phyloP scores from a whole-genome alignment of 805 yeast species.

The Candida vartiovaarae region DNA sequence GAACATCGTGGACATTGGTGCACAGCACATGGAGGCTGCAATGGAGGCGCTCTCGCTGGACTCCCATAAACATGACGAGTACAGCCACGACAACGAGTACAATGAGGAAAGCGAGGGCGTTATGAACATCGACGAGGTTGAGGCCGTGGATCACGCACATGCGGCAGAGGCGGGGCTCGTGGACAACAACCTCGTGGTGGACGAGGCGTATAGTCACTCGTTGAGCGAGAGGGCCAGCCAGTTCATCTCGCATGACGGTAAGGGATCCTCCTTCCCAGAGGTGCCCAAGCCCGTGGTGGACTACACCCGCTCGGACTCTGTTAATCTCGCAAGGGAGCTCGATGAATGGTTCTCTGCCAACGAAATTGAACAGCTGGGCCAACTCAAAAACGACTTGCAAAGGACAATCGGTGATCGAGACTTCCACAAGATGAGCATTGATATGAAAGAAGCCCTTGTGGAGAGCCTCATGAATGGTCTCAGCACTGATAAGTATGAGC shows the following conservation, averaged over 20 bases:
- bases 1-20: constrained; percentile 26
- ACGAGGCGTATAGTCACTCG: constrained; percentile 27
- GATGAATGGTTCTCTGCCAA: constrained; percentile 39
- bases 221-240: constrained; percentile 31
- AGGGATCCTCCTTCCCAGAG: constrained; percentile 19
- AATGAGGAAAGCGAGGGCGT: constrained; percentile 9
- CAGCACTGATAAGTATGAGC: background rate
- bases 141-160: constrained; percentile 15
- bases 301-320: constrained; percentile 34
- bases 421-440: constrained; percentile 10
- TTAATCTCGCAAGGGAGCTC: constrained; percentile 33
- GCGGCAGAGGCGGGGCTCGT: constrained; percentile 23
- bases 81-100: constrained; percentile 1
- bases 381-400: constrained; percentile 1
- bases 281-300: constrained; percentile 35
- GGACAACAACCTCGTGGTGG: constrained; percentile 24
- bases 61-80: background rate
- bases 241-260: constrained; percentile 11
- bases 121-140: constrained; percentile 41
- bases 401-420: background rate
- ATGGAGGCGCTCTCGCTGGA: constrained; percentile 1
- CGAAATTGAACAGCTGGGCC: constrained; percentile 17
- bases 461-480: constrained; percentile 6
- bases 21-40: constrained; percentile 10
- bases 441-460: constrained; percentile 12